Base-by-base conservation (phyloP, 495 filamentous ascomycete species). In the Hypoxylon fragiforme region DNA sequence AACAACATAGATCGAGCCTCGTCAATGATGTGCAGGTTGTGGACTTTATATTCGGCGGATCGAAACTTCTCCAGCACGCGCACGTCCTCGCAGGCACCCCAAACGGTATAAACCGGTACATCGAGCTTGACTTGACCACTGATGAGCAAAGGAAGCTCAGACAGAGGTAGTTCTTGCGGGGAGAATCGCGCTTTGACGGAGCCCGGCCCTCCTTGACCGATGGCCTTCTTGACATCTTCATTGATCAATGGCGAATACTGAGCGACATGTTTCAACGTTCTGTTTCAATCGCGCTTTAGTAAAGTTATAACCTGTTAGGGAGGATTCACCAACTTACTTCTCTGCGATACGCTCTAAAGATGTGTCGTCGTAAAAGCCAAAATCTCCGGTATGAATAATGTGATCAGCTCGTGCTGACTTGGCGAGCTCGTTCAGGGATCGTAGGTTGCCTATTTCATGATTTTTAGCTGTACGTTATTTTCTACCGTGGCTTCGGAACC, bases 61-160 rank as follows among this genome's bases (percentile, higher is more conserved):
- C 95, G 85, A 73, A 99, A 96, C 78, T 96, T 97, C 74, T 99
- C 95, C 61, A 99, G 73, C 24, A 99, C 95, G 19, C 92, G 85
- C 15, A 99, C 95, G 79, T 99, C 95, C 72, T 99, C 95, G 67
- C 95, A 99, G 13, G 95, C 95, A 59, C 95, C 94, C 95, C 95
- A 99, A 11, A 99, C 95, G 15, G 95, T 97, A 76, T 95, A 99
- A 21, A 99, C 95, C 0, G 94, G 95, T 39, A 99, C 86, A 38
- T 97, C 90, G 32, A 99, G 82, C 54, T 88, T 95, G 54, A 91
- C 81, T 47, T 83, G 85, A 73, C 90, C 91, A 69, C 85, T 86
- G 49, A 99, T 85, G 68, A 99, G 92, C 62, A 86, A 79, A n/a
- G 92, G 82, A 19, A 99, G 83, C 70, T 99, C 91, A 34, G 95